Percentiles rank a stretch among this genome's conserved stretches.
Evolutionary conservation across 179 eudicot genomes (phyloP).

Genomic region (Amaranthus tricolor): DNA sequence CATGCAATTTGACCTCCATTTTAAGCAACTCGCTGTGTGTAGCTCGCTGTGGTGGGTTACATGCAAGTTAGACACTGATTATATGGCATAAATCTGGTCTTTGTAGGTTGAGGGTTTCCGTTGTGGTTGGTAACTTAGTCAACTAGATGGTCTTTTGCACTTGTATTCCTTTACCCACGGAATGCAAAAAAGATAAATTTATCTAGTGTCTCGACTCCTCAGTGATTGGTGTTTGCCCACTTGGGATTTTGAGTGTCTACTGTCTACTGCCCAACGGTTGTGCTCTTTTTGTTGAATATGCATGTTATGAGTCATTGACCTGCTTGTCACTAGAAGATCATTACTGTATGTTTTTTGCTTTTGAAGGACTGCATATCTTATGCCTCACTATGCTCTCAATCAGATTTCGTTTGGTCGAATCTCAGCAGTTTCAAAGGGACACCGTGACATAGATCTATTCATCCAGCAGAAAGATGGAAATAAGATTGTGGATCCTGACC

Average conservation of each 20-base stretch:
- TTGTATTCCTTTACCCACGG: neutral
- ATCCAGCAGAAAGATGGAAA: conserved; percentile 58
- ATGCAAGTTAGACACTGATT: neutral
- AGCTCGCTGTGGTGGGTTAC: conserved; percentile 1
- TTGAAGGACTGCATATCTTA: conserved; percentile 11
- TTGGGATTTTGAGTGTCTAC: neutral
- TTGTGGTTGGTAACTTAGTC: neutral
- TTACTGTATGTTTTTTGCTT: conserved; percentile 11
- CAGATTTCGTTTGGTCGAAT: conserved; percentile 71
- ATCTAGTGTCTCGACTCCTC: neutral
- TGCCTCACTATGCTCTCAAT: conserved; percentile 16
- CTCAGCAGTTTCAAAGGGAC: conserved; percentile 48
- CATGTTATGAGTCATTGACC: neutral
- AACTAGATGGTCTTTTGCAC: neutral
- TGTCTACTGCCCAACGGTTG: neutral
- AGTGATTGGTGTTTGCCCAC: neutral
- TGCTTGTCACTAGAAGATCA: conserved; percentile 8
- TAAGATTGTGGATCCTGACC: conserved; percentile 59
- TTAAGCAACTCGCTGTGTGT: neutral
- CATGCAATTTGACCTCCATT: neutral
- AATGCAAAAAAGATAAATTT: neutral
- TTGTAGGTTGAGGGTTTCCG: neutral
- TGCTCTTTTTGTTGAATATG: neutral
- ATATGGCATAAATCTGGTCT: neutral
- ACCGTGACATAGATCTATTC: conserved; percentile 70